Percentiles rank a stretch among this genome's conserved stretches.
These are phyloP conservation scores for Trichosporon ovoides DNA, from an alignment of 1,284 basidiomycete genomes.

Conservation along the genomic window DNA sequence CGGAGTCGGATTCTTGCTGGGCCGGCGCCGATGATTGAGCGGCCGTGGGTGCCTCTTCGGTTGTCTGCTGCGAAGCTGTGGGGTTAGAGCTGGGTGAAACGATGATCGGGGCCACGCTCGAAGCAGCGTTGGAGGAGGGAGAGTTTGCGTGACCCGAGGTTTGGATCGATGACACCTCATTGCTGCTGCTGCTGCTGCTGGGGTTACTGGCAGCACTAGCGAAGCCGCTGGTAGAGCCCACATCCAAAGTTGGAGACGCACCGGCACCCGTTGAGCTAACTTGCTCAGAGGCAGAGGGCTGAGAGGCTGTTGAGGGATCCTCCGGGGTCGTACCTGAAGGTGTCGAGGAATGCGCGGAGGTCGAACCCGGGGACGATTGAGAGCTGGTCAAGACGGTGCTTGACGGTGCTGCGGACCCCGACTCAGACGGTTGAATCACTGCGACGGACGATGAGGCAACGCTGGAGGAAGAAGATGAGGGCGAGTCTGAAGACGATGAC, in stretches of 20 bases:
- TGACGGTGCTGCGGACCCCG: too few relatives aligned
- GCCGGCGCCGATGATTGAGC: too few relatives aligned
- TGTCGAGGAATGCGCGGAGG: too few relatives aligned
- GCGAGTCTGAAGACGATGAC: not conserved
- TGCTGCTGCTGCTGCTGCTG: not conserved
- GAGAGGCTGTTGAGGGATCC: not conserved
- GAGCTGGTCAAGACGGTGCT: too few relatives aligned
- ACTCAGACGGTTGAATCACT: too few relatives aligned
- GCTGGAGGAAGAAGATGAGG: not conserved
- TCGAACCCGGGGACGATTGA: too few relatives aligned
- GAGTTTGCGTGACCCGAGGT: not conserved
- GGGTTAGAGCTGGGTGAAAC: not conserved
- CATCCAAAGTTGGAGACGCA: slow-evolving; percentile 5
- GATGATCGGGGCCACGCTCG: not conserved
- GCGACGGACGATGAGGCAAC: not conserved
- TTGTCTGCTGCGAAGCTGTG: not conserved
- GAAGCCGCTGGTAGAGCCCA: not conserved
- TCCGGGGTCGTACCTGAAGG: too few relatives aligned
- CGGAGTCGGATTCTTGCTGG: too few relatives aligned
- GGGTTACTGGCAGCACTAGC: not conserved
- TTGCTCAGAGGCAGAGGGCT: not conserved
- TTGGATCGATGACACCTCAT: not conserved
- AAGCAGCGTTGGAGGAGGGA: not conserved
- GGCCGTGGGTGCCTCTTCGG: not conserved
- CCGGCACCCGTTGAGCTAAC: not conserved